A percentile compares a stretch with the other conserved stretches of the same genome.
Evolutionary conservation across 257 asterid species (phyloP).

Genomic region (Capsicum baccatum): DNA sequence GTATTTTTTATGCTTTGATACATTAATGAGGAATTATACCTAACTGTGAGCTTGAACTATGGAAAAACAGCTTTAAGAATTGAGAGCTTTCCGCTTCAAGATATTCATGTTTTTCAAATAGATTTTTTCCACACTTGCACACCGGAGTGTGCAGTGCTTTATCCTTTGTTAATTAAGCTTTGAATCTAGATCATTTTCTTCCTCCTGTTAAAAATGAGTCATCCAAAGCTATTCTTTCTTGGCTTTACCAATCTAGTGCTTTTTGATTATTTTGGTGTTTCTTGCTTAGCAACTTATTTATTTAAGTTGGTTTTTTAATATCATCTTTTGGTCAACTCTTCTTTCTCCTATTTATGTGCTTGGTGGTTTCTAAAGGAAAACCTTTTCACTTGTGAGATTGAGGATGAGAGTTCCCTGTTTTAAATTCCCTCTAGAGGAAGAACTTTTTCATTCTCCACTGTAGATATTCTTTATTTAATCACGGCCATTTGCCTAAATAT

Average conservation of each 20-base stretch:
- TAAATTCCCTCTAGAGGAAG: not conserved
- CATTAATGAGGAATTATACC: conserved; percentile 12
- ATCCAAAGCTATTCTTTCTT: not conserved
- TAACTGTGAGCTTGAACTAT: not conserved
- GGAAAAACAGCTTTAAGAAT: conserved; percentile 20
- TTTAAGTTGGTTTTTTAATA: not conserved
- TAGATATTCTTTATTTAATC: conserved; percentile 2
- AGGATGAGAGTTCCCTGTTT: conserved; percentile 6
- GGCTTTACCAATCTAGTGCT: conserved; percentile 2
- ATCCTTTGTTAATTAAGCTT: not conserved
- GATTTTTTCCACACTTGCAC: conserved; percentile 2
- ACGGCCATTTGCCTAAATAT: not conserved
- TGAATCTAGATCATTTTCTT: conserved; percentile 17
- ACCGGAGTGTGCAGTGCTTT: not conserved
- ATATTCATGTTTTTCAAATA: conserved; percentile 7
- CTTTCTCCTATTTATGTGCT: conserved; percentile 14
- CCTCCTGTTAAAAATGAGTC: conserved; percentile 10
- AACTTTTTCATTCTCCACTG: not conserved
- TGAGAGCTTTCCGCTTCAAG: not conserved
- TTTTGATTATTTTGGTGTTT: conserved; percentile 13
- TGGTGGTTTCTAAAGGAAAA: not conserved
- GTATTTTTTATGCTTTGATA: conserved; percentile 10
- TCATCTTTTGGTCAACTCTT: not conserved
- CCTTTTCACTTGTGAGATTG: conserved; percentile 13
- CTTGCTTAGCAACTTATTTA: not conserved